These are phyloP conservation scores for Podochytrium sp. DNA, from an alignment of 192 early-diverging fungal genomes.

Conservation along the genomic window DNA sequence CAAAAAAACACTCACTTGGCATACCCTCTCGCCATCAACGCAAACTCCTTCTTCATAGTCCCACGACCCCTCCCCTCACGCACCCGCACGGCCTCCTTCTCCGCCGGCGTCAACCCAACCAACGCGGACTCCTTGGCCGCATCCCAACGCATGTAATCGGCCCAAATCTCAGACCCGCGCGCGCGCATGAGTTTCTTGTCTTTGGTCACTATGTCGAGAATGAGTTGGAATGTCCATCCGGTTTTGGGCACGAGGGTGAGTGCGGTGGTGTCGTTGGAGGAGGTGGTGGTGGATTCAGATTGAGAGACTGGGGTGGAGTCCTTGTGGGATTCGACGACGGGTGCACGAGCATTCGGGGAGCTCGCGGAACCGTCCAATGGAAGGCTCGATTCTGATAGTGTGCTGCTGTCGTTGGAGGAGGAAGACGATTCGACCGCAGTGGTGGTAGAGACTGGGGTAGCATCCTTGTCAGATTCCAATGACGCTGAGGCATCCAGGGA, in stretches of 20 bases:
- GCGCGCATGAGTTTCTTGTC: slow-evolving; percentile 14
- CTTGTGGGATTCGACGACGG: neutral
- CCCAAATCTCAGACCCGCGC: neutral
- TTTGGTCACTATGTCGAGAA: neutral
- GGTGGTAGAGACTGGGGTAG: neutral
- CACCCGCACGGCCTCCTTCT: slow-evolving; percentile 18
- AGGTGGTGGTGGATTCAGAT: neutral
- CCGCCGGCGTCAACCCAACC: slow-evolving; percentile 1
- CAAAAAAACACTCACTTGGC: slow-evolving; percentile 6
- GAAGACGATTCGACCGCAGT: neutral
- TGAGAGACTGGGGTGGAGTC: neutral
- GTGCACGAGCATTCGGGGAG: too few relatives aligned
- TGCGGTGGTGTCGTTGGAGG: neutral
- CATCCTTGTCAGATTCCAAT: neutral
- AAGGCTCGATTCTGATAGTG: too few relatives aligned
- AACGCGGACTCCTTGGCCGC: neutral
- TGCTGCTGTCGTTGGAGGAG: too few relatives aligned
- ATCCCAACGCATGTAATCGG: slow-evolving; percentile 13
- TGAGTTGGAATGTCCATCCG: slow-evolving; percentile 5
- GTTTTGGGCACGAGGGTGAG: neutral
- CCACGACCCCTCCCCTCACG: slow-evolving; percentile 4
- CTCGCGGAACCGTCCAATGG: too few relatives aligned
- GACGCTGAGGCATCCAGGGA: neutral
- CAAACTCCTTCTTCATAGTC: neutral
- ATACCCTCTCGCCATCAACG: slow-evolving; percentile 2